Evolutionary conservation across 768 basidiomycete species (phyloP).

Genomic region (Kwoniella bestiolae): DNA sequence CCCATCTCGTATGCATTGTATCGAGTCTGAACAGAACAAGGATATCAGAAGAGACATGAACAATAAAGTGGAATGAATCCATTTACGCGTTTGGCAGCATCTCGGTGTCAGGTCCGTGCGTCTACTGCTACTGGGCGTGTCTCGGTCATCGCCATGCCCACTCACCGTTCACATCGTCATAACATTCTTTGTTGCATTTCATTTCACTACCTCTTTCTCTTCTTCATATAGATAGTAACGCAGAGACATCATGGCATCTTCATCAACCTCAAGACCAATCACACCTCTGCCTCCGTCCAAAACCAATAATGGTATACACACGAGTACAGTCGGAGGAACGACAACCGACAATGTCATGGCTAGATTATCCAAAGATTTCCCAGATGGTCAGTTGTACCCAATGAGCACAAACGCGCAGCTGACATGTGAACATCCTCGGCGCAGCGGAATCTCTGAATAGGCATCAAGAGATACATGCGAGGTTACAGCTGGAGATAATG

Average conservation of each 20-base stretch:
- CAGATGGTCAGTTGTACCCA: constrained; percentile 38
- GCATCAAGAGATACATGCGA: constrained; percentile 71
- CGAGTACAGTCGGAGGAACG: background rate
- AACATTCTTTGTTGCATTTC: background rate
- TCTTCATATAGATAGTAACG: background rate
- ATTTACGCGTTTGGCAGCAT: constrained; percentile 1
- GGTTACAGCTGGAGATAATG: constrained; percentile 70
- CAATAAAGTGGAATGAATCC: background rate
- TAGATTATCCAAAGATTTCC: constrained; percentile 36
- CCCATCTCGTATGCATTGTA: constrained; percentile 37
- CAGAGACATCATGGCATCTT: constrained; percentile 5
- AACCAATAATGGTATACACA: background rate
- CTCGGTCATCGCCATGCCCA: constrained; percentile 1
- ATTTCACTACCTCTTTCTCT: background rate
- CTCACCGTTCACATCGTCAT: background rate
- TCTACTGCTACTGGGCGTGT: too few relatives aligned
- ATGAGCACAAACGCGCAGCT: too few relatives aligned
- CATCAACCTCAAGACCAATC: constrained; percentile 9
- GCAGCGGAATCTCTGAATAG: constrained; percentile 76
- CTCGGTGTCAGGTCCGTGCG: background rate
- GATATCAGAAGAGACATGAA: too few relatives aligned
- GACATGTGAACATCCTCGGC: constrained; percentile 14
- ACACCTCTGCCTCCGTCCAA: constrained; percentile 1
- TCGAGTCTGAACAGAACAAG: too few relatives aligned
- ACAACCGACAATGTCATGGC: constrained; percentile 33